Conservation (phyloP, 129 eudicot genomes). For the Lactuca saligna region DNA sequence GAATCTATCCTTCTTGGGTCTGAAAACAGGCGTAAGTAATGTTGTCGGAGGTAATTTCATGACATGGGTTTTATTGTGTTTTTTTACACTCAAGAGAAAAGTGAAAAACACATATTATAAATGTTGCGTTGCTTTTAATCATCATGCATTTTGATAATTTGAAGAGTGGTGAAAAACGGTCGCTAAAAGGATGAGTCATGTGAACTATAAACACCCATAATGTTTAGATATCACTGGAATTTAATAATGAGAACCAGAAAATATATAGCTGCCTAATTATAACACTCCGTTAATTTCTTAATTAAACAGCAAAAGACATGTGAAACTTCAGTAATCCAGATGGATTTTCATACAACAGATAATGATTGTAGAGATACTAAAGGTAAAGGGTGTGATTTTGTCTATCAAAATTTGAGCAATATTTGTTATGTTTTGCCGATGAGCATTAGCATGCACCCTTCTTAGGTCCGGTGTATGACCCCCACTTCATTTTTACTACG, state of each 20-base stretch:
- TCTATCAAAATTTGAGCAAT: too few species aligned
- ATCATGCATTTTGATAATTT: conserved; percentile 5
- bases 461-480: too few species aligned
- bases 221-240: neutral
- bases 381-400: too few species aligned
- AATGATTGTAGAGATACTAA: too few species aligned
- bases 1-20: neutral
- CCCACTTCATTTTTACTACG: too few species aligned
- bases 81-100: neutral
- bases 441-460: too few species aligned
- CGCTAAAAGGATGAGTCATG: neutral
- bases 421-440: too few species aligned
- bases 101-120: neutral
- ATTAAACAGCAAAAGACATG: too few species aligned
- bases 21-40: conserved; percentile 4
- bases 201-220: neutral
- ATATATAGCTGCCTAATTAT: neutral
- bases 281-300: too few species aligned
- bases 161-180: conserved; percentile 9
- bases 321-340: too few species aligned
- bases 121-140: conserved; percentile 4
- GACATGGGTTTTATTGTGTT: conserved; percentile 3
- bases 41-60: neutral
- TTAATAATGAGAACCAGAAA: neutral
- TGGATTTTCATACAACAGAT: too few species aligned